These are phyloP conservation scores for Cubamyces lactineus DNA, from an alignment of 768 basidiomycete genomes.

Conservation along the genomic window DNA sequence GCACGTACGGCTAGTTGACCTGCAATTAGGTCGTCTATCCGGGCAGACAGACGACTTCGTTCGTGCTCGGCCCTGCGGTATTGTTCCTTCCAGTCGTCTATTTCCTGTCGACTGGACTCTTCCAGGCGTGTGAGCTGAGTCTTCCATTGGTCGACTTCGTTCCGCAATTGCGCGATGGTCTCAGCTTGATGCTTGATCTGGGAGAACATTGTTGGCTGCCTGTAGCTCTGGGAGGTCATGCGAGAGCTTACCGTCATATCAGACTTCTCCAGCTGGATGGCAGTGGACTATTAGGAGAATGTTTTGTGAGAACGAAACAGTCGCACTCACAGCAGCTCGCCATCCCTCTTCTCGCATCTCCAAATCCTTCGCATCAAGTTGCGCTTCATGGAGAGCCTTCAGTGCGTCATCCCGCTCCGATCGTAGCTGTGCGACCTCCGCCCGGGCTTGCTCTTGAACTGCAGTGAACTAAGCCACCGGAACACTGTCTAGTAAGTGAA, in stretches of 20 bases:
- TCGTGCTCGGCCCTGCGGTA: constrained; percentile 76
- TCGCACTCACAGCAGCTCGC: constrained; percentile 52
- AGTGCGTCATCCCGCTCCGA: constrained; percentile 54
- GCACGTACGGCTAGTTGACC: constrained; percentile 41
- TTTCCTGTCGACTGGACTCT: constrained; percentile 49
- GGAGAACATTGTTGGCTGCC: background rate
- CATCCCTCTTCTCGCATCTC: constrained; percentile 45
- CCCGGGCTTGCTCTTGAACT: constrained; percentile 57
- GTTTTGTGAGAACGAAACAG: background rate
- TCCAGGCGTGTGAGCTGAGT: constrained; percentile 58
- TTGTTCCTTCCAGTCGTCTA: constrained; percentile 79
- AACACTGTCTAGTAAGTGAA: background rate
- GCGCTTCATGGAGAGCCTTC: constrained; percentile 47
- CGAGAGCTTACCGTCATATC: constrained; percentile 52
- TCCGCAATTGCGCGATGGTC: constrained; percentile 60
- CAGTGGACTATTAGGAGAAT: constrained; percentile 21
- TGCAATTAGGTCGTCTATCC: constrained; percentile 60
- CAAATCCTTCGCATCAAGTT: constrained; percentile 51
- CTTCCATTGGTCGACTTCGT: constrained; percentile 74
- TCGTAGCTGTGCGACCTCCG: constrained; percentile 55
- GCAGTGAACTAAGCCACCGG: constrained; percentile 48
- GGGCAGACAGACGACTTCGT: constrained; percentile 56
- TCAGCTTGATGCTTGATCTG: constrained; percentile 64
- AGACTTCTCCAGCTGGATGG: constrained; percentile 52
- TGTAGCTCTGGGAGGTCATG: background rate